phyloP scores from a whole-genome alignment of 2,329 filamentous ascomycete genomes.

The Chaetomium sp. region DNA sequence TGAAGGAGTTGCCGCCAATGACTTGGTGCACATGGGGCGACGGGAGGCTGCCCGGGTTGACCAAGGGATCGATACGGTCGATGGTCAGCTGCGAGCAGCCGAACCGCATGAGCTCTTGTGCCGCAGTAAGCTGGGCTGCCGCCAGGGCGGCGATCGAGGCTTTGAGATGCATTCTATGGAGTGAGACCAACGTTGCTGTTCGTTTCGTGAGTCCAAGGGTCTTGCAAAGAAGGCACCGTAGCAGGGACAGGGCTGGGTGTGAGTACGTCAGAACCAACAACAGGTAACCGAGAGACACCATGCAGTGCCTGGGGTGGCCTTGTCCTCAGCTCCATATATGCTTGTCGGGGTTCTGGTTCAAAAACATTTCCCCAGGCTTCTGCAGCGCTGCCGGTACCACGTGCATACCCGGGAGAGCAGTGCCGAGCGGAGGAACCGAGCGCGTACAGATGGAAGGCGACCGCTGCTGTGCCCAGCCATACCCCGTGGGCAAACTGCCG shows the following conservation, averaged over 20 bases:
- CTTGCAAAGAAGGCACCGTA: not conserved
- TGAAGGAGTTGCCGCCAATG: constrained; percentile 46
- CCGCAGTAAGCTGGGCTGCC: constrained; percentile 8
- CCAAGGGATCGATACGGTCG: constrained; percentile 18
- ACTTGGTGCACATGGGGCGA: constrained; percentile 57
- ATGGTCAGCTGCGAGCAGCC: constrained; percentile 20
- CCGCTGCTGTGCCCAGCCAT: not conserved
- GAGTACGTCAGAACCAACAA: not conserved
- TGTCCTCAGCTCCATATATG: constrained; percentile 9
- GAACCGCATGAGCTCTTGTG: constrained; percentile 18
- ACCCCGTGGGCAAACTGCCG: constrained; percentile 5
- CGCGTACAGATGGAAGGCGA: not conserved
- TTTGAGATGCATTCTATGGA: constrained; percentile 8
- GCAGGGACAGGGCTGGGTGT: not conserved
- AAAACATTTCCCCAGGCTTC: not conserved
- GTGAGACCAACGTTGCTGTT: not conserved
- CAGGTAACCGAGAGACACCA: not conserved
- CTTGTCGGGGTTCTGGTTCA: not conserved
- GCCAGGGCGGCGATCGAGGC: not conserved
- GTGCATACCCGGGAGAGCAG: not conserved
- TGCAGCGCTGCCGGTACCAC: not conserved
- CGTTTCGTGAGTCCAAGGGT: not conserved
- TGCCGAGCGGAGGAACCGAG: constrained; percentile 14
- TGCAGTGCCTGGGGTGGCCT: not conserved
- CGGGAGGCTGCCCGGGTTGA: constrained; percentile 17